phyloP scores from a whole-genome alignment of 495 filamentous ascomycete species.

The Bathelium albidoporum region DNA sequence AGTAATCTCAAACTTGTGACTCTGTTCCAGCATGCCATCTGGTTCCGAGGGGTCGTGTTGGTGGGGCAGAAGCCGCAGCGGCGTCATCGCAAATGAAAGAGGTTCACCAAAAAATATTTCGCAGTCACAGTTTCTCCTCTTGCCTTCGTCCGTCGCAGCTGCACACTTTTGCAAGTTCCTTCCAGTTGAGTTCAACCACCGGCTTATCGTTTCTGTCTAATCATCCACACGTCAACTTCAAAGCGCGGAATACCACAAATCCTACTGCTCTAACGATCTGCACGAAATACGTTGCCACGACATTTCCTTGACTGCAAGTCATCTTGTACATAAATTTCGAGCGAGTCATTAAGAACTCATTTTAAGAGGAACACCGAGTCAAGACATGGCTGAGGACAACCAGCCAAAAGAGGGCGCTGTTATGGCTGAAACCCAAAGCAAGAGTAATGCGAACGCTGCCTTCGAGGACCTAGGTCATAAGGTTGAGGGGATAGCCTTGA shows the following conservation, averaged over 20 bases:
- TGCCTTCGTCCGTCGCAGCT: too few species aligned
- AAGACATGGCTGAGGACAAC: not conserved
- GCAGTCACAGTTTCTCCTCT: not conserved
- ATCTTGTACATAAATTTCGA: not conserved
- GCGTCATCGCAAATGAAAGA: not conserved
- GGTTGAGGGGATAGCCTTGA: conserved; percentile 30
- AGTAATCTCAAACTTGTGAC: too few species aligned
- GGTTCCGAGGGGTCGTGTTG: not conserved
- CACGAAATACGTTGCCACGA: too few species aligned
- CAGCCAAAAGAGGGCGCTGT: conserved; percentile 10
- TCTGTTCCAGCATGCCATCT: not conserved
- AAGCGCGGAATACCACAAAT: not conserved
- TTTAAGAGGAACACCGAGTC: not conserved
- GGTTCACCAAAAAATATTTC: not conserved
- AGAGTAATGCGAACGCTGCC: conserved; percentile 29
- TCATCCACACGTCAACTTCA: too few species aligned
- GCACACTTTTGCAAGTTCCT: too few species aligned
- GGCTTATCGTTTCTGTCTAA: too few species aligned
- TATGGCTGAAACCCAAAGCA: conserved; percentile 9
- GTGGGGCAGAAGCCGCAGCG: conserved; percentile 5
- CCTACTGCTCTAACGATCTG: too few species aligned
- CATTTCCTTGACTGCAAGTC: too few species aligned
- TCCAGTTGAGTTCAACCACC: too few species aligned
- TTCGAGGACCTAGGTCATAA: conserved; percentile 40
- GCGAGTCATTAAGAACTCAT: not conserved